Conservation (phyloP, 345 rosid species). For the Gossypium australe region DNA sequence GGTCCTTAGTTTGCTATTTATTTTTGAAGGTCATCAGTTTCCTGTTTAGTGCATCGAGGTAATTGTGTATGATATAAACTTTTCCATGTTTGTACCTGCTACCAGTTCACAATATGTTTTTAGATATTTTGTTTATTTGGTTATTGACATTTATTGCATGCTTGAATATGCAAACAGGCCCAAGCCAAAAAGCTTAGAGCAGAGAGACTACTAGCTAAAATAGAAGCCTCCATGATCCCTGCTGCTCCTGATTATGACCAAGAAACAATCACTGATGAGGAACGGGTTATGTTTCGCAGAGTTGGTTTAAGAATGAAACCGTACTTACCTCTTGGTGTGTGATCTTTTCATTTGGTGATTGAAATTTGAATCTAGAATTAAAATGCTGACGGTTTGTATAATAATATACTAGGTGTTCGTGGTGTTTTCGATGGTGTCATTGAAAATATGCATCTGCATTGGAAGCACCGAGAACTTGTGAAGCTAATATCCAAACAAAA, state of each 20-base stretch:
- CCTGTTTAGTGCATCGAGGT: not conserved
- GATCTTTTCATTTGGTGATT: constrained; percentile 10
- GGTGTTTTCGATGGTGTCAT: constrained; percentile 98
- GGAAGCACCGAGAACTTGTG: constrained; percentile 98
- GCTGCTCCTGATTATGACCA: constrained; percentile 96
- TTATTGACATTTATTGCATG: not conserved
- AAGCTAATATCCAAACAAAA: constrained; percentile 92
- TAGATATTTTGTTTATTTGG: constrained; percentile 5
- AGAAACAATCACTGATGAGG: constrained; percentile 94
- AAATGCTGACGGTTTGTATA: constrained; percentile 18
- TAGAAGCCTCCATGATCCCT: constrained; percentile 94
- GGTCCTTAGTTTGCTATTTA: not conserved
- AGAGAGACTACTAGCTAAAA: constrained; percentile 71
- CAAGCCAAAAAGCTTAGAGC: constrained; percentile 88
- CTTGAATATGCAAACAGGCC: constrained; percentile 46
- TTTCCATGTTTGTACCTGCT: not conserved
- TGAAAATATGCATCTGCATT: constrained; percentile 98
- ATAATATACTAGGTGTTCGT: constrained; percentile 66
- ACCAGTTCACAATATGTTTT: not conserved
- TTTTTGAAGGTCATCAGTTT: not conserved
- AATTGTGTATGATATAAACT: not conserved
- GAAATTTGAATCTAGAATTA: constrained; percentile 4
- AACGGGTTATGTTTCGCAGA: constrained; percentile 78
- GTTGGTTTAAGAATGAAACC: constrained; percentile 95
- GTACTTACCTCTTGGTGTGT: constrained; percentile 84